Evolutionary conservation across 805 yeast genomes (phyloP), one percentile per base, ranked within the genome.

Genomic region (Candida wancherniae): DNA sequence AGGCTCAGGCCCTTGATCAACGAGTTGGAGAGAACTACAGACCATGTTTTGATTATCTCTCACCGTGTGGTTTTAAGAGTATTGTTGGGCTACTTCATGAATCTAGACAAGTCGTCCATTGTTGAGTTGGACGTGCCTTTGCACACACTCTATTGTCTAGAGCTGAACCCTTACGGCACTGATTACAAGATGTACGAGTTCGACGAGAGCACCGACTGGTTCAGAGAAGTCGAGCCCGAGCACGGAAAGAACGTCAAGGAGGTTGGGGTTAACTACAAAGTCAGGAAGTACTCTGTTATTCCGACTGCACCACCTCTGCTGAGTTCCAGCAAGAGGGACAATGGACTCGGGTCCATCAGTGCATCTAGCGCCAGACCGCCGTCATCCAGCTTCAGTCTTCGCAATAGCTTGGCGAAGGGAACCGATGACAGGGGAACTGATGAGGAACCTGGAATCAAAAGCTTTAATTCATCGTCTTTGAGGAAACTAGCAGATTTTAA

Each of bases 131-230:
- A 90, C 57, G 88, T 90, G 5, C 97, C 97, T 4, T 63, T 90
- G 33, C 97, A 90, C 51, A 84, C 95, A 6, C 77, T 90, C 7
- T 90, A 88, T 53, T 75, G 90, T 36, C 69, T 90, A 39, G 97
- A 90, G 51, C 87, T 90, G 29, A 85, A 84, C 55, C 97, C 97
- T 0, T 90, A 86, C 56, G 97, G 97, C 2, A 94, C 94, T 2
- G 94, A 86, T 39, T 90, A 95, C 86, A 73, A 82, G 9, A 67
- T 88, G 54, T 90, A 80, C 58, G 95, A 87, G 54, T 90, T 80
- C 59, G 82, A 84, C 47, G 96, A 88, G 45, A 59, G 58, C 3
- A 58, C 69, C 23, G 88, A 87, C 53, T 77, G 85, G 80, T 90
- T 90, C 60, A 71, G 63, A 33, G 75, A 82, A 47, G 80, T 86